Evolutionary conservation across 768 basidiomycete genomes (phyloP), one percentile per base, ranked within the genome.

Genomic region (Asterophora lycoperdoides): DNA sequence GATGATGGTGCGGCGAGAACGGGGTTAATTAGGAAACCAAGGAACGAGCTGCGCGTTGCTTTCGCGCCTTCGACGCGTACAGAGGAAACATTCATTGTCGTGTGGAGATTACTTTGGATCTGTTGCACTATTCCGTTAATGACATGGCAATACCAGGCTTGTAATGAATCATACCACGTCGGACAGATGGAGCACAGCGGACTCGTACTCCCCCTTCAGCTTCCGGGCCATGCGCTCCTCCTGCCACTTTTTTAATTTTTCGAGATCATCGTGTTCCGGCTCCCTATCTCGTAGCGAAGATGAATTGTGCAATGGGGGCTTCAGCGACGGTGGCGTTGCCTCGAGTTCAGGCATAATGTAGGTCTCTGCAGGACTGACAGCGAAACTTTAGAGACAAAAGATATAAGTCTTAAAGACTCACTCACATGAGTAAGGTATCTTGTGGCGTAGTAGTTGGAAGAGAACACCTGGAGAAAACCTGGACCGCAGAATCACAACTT

Each of bases 21-120:
- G 0, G 93, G 93, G 7, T 79, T 71, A 45, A 96, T 76, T 55
- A 97, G 71, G 44, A 77, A 85, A n/a, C 71, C 76, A 29, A 99
- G 79, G 71, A 97, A 97, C 0, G 87, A 80, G 26, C 78, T 69
- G 13, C 93, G 79, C 0, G 94, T 96, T 23, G 75, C 66, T 3
- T 68, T 64, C 1, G 90, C 84, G 47, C 93, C 93, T 56, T 88
- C 80, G 11, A 98, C 77, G 51, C 86, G 86, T 14, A 99, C 84
- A 1, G 88, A 74, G 11, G 84, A 79, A 41, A 99, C 75, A 33
- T 76, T 74, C 41, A 89, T 66, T 0, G 83, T 83, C 0, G 83
- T 75, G 13, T 82, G 70, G 41, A 89, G 67, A 58, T 86, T 92
- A 15, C 68, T 70, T 52, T 81, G 76, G 20, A 92, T 77, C 90